Percentiles rank a stretch among this genome's conserved stretches.
These are phyloP conservation scores for Debaryomyces fabryi DNA, from an alignment of 1,139 yeast species.

Conservation along the genomic window DNA sequence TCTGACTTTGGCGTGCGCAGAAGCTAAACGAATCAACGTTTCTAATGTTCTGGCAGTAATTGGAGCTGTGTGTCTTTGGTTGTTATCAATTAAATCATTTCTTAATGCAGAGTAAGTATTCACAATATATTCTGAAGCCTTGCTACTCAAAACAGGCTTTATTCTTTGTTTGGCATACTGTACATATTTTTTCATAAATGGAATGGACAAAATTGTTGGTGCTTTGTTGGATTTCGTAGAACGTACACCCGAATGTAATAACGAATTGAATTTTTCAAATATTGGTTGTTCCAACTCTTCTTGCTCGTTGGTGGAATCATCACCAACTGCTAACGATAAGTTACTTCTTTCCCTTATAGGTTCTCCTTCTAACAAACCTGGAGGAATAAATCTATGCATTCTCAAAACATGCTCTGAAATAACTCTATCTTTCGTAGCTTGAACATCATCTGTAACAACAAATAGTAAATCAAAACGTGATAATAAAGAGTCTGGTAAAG, in stretches of 20 bases:
- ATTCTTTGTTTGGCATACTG: slow-evolving; percentile 93
- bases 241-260: slow-evolving; percentile 80
- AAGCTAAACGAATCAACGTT: slow-evolving; percentile 90
- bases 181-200: slow-evolving; percentile 86
- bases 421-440: slow-evolving; percentile 79
- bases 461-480: slow-evolving; percentile 96
- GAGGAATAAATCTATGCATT: slow-evolving; percentile 89
- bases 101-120: slow-evolving; percentile 78
- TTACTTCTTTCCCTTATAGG: slow-evolving; percentile 81
- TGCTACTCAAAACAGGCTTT: slow-evolving; percentile 76
- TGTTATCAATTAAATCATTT: slow-evolving; percentile 73
- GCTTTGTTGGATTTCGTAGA: slow-evolving; percentile 40
- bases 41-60: slow-evolving; percentile 98
- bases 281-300: slow-evolving; percentile 60
- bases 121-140: slow-evolving; percentile 82
- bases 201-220: slow-evolving; percentile 73
- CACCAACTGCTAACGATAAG: slow-evolving; percentile 81
- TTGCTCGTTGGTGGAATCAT: slow-evolving; percentile 51
- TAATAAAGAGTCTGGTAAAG: slow-evolving; percentile 91
- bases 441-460: slow-evolving; percentile 94
- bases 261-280: slow-evolving; percentile 80
- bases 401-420: slow-evolving; percentile 94
- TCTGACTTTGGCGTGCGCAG: slow-evolving; percentile 96
- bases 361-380: slow-evolving; percentile 91
- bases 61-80: slow-evolving; percentile 86